These are phyloP conservation scores for Skeletonema costatum DNA, from an alignment of 108 stramenopile species.

Conservation along the genomic window DNA sequence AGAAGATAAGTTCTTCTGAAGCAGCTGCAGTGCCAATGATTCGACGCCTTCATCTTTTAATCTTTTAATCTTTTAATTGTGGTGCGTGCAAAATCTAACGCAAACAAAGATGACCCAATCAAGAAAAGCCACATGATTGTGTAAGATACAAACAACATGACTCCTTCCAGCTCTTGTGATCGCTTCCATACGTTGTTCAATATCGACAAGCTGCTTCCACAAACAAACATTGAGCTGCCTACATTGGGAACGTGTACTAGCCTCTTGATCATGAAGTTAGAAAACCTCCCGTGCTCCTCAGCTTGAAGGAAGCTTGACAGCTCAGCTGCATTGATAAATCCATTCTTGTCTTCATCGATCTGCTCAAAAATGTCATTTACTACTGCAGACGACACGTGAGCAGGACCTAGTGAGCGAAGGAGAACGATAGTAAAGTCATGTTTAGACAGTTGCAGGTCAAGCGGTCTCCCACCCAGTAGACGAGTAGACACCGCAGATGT, in stretches of 20 bases:
- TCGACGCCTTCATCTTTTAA: neutral
- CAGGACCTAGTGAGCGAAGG: conserved; percentile 17
- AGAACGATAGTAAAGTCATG: conserved; percentile 18
- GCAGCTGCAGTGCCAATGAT: neutral
- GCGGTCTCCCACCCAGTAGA: conserved; percentile 9
- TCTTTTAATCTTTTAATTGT: neutral
- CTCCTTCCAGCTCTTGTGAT: neutral
- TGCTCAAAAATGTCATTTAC: conserved; percentile 21
- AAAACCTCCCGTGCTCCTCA: neutral
- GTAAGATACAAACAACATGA: neutral
- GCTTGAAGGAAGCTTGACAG: conserved; percentile 4
- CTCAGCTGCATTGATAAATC: conserved; percentile 16
- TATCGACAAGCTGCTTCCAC: conserved; percentile 16
- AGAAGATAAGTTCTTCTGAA: neutral
- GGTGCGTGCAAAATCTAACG: neutral
- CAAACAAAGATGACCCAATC: conserved; percentile 7
- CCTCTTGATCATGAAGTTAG: conserved; percentile 4
- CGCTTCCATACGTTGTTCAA: conserved; percentile 10
- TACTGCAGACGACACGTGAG: conserved; percentile 9
- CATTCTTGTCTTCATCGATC: conserved; percentile 23
- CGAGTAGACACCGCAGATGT: neutral
- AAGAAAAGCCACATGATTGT: conserved; percentile 5
- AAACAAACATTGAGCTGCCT: conserved; percentile 7
- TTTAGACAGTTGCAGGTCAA: conserved; percentile 17
- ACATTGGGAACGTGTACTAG: neutral